Percentiles rank a stretch among this genome's conserved stretches.
Conservation (phyloP, 73 alveolate genomes). For the Paraurostyla sp. region DNA sequence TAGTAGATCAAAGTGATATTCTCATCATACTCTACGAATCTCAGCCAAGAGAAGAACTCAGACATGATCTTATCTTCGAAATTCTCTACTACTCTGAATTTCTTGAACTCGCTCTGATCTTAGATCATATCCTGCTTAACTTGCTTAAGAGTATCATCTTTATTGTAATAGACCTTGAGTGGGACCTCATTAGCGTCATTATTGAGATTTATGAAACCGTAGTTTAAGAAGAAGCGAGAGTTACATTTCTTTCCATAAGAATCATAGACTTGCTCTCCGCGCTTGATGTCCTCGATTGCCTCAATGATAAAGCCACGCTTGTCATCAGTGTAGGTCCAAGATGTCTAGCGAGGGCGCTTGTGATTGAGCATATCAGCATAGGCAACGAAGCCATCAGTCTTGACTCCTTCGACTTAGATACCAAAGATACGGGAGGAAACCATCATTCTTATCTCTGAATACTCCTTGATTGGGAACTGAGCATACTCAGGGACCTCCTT, state of each 20-base stretch:
- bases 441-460: conserved; percentile 94
- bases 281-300: conserved; percentile 90
- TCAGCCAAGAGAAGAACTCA: conserved; percentile 77
- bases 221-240: conserved; percentile 94
- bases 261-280: conserved; percentile 93
- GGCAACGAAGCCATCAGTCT: conserved; percentile 98
- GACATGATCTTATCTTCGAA: conserved; percentile 64
- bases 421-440: conserved; percentile 95
- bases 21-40: conserved; percentile 75
- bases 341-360: conserved; percentile 94
- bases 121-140: conserved; percentile 79
- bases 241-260: conserved; percentile 97
- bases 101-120: conserved; percentile 64
- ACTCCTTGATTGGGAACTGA: conserved; percentile 87
- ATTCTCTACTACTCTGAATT: conserved; percentile 74
- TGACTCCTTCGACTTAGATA: conserved; percentile 84
- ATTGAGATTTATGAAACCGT: conserved; percentile 92
- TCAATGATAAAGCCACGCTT: conserved; percentile 92
- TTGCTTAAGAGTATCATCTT: conserved; percentile 79
- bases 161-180: conserved; percentile 76
- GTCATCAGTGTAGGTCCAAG: conserved; percentile 93
- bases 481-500: conserved; percentile 87
- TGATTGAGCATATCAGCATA: conserved; percentile 98
- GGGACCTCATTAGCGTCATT: conserved; percentile 96
- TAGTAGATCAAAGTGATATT: conserved; percentile 68